Conservation (phyloP, 345 rosid species). For the Salix dunnii region DNA sequence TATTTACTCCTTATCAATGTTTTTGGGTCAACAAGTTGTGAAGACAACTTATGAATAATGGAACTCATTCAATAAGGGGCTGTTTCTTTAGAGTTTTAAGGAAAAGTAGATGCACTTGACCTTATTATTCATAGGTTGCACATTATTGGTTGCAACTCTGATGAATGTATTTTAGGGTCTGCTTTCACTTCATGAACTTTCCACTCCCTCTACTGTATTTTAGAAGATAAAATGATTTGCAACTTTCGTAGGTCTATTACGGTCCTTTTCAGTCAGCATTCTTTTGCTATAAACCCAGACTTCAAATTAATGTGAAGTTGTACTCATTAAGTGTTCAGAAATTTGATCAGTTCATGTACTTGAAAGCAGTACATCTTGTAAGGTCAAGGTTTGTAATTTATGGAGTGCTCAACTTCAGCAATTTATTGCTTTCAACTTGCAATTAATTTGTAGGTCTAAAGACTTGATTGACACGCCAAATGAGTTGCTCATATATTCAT, state of each 20-base stretch:
- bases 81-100: neutral
- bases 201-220: neutral
- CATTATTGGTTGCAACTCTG: neutral
- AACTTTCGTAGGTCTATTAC: neutral
- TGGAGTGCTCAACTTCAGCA: neutral
- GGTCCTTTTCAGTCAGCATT: neutral
- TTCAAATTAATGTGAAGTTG: neutral
- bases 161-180: neutral
- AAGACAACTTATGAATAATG: neutral
- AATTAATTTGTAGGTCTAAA: neutral
- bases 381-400: neutral
- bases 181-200: neutral
- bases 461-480: neutral
- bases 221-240: neutral
- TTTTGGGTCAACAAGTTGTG: neutral
- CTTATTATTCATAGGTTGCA: neutral
- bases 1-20: neutral
- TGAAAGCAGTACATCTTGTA: neutral
- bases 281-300: neutral
- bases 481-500: neutral
- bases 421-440: neutral
- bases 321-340: neutral
- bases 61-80: neutral
- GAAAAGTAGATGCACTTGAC: neutral
- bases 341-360: neutral